Base-by-base conservation (phyloP, 768 basidiomycete species). In the Suillus occidentalis region DNA sequence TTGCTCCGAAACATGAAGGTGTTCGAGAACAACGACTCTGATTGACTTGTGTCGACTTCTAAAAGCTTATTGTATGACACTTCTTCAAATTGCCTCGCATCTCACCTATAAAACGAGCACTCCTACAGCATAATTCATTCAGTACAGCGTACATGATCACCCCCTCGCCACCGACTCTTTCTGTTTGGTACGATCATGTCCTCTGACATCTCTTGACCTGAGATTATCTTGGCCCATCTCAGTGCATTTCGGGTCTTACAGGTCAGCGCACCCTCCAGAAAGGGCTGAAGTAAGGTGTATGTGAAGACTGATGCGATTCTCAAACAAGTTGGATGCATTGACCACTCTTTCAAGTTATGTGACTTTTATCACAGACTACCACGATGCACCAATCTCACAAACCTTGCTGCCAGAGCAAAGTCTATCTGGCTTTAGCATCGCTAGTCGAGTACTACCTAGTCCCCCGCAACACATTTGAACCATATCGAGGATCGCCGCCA, bases 221-320 rank as follows among this genome's bases (percentile, higher is more conserved):
- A 93, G 74, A 93, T 95, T 4, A 18, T 22, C 61, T 81, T 93
- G 9, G 78, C 80, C 6, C 88, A 89, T 76, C 84, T 94, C 62
- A 82, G 90, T 69, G 80, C 85, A 4, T 81, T 94, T 71, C 89
- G 91, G 74, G 76, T 89, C 57, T 86, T 86, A 58, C 91, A n/a
- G n/a, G n/a, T n/a, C n/a, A 94, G 73, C 89, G 92, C 75, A 82
- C 86, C 0, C 80, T 94, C 72, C 89, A 92, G 69, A 95, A 83
- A 91, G 10, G 10, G 20, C 34, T 34, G 5, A 34, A 7, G 6
- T 34, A 34, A 7, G 34, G 34, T 34, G 6, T 0, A 18, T 40
- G 40, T 9, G 61, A 45, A 9, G 57, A 34, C 22, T 45, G 55
- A 65, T 66, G 58, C 59, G 45, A 64, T 43, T 34, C 31, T 42